These are phyloP conservation scores for Diaporthe sp. DNA, from an alignment of 2,329 filamentous ascomycete species.

Conservation along the genomic window DNA sequence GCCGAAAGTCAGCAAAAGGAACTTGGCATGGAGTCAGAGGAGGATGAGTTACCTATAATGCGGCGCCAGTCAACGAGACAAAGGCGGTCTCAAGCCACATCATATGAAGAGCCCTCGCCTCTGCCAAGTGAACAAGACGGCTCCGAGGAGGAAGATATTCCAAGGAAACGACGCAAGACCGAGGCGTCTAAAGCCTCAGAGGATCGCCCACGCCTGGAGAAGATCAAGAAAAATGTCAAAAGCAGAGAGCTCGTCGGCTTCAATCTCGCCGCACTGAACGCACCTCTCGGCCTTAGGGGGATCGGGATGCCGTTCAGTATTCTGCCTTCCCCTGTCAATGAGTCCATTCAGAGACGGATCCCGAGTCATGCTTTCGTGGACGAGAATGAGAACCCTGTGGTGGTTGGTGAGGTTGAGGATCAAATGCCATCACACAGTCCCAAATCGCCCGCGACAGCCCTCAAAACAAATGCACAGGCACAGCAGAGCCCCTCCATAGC, in stretches of 20 bases:
- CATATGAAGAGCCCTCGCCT: not conserved
- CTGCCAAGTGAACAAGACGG: slow-evolving; percentile 34
- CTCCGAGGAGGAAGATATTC: slow-evolving; percentile 26
- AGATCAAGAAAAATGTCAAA: slow-evolving; percentile 55
- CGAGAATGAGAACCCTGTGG: not conserved
- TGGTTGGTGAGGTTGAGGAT: not conserved
- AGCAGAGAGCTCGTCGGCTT: slow-evolving; percentile 61
- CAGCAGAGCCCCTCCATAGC: not conserved
- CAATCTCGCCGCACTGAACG: slow-evolving; percentile 26
- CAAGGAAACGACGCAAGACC: slow-evolving; percentile 18
- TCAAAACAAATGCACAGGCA: not conserved
- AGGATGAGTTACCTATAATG: slow-evolving; percentile 1
- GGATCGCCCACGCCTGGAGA: slow-evolving; percentile 48
- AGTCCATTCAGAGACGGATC: not conserved
- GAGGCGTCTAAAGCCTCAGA: not conserved
- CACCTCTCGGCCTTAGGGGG: slow-evolving; percentile 29
- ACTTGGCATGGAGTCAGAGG: not conserved
- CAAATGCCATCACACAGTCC: not conserved
- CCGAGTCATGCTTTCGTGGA: not conserved
- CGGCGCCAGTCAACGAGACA: slow-evolving; percentile 12
- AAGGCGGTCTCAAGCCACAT: not conserved
- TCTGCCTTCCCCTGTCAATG: slow-evolving; percentile 34
- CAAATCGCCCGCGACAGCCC: not conserved
- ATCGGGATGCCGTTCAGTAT: slow-evolving; percentile 33
- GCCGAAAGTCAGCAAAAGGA: not conserved